Percentiles rank a stretch among this genome's conserved stretches.
Evolutionary conservation across 208 protist genomes (phyloP).

Genomic region (Leishmania braziliensis): DNA sequence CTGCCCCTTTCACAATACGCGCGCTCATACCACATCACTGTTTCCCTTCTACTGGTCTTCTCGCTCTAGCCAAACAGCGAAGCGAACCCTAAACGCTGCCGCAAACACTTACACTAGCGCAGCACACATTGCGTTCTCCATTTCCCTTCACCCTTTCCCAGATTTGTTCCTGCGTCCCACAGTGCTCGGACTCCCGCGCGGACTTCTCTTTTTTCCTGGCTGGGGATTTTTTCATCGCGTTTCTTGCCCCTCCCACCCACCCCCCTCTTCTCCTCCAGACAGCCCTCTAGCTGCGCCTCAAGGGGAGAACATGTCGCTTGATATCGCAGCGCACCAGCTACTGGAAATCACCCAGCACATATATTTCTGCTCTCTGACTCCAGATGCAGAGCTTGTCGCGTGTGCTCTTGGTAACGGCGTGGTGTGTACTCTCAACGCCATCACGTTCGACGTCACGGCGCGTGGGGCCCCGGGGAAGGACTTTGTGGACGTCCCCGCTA

Average conservation of each 20-base stretch:
- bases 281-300: background rate
- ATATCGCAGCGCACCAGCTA: constrained; percentile 8
- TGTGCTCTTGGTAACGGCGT: constrained; percentile 58
- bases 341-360: constrained; percentile 41
- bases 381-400: constrained; percentile 59
- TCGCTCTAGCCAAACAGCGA: background rate
- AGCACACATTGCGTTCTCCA: background rate
- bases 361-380: constrained; percentile 42
- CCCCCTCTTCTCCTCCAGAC: background rate
- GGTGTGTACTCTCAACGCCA: constrained; percentile 44
- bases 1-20: background rate
- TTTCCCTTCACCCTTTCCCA: background rate
- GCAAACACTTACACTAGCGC: background rate
- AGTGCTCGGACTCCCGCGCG: too few relatives aligned
- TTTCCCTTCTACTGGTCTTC: background rate
- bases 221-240: background rate
- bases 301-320: constrained; percentile 15
- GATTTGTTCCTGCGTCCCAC: background rate
- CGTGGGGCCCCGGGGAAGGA: constrained; percentile 30
- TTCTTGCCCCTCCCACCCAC: background rate
- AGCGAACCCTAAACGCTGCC: background rate
- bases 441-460: constrained; percentile 25
- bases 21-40: background rate
- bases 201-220: background rate
- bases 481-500: constrained; percentile 55